These are phyloP conservation scores for Gaertneriomyces sp. DNA, from an alignment of 192 early-diverging fungal species.

Conservation along the genomic window DNA sequence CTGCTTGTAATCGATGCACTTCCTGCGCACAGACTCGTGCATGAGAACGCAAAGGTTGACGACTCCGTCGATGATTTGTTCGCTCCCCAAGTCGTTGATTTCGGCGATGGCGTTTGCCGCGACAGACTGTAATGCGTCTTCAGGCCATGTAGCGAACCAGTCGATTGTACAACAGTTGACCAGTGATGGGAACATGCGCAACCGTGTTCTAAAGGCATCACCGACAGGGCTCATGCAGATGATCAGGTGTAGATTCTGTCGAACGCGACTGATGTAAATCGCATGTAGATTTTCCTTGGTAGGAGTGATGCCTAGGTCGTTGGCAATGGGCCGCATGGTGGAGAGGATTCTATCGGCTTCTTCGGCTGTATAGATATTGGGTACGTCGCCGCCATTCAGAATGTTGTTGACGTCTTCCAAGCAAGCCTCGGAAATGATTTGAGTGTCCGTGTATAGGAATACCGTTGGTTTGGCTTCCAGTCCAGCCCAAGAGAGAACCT, in stretches of 20 bases:
- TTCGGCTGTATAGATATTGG: conserved; percentile 59
- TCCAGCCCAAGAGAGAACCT: conserved; percentile 52
- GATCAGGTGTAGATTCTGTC: conserved; percentile 53
- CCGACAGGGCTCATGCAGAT: conserved; percentile 67
- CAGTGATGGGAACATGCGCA: conserved; percentile 61
- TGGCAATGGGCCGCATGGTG: conserved; percentile 52
- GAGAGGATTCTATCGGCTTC: conserved; percentile 56
- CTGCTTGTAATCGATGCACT: conserved; percentile 50
- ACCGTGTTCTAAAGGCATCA: conserved; percentile 57
- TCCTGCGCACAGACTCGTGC: conserved; percentile 55
- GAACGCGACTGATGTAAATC: conserved; percentile 48
- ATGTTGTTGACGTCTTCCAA: conserved; percentile 65
- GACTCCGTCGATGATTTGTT: conserved; percentile 57
- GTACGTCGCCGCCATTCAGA: conserved; percentile 61
- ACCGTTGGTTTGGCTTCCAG: conserved; percentile 57
- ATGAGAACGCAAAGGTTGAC: conserved; percentile 57
- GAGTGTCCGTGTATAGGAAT: conserved; percentile 61
- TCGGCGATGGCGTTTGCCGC: conserved; percentile 57
- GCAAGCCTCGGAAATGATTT: conserved; percentile 54
- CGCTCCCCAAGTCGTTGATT: conserved; percentile 53
- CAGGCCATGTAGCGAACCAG: conserved; percentile 67
- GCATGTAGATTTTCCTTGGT: conserved; percentile 57
- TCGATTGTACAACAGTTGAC: conserved; percentile 68
- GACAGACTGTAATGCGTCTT: conserved; percentile 55
- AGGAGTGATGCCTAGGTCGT: conserved; percentile 43